These are phyloP conservation scores for Rhynchospora pubera DNA, from an alignment of 176 grass and related monocot species.

Conservation along the genomic window DNA sequence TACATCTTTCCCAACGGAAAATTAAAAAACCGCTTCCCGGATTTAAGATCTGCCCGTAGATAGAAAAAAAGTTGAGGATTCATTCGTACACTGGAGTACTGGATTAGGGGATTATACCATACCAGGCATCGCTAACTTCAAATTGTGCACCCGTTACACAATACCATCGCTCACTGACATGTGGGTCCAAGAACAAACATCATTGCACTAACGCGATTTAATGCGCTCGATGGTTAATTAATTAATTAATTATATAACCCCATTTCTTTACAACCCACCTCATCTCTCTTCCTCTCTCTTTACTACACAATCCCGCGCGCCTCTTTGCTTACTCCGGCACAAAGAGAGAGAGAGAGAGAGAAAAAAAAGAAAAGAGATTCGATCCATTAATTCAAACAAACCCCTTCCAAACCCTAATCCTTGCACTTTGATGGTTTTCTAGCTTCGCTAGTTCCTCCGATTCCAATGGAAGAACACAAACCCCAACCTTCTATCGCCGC, in stretches of 20 bases:
- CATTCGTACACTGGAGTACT: neutral
- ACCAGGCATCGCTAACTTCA: neutral
- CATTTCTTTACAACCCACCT: conserved; percentile 13
- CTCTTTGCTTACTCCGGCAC: neutral
- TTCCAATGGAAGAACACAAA: conserved; percentile 33
- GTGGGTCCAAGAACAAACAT: neutral
- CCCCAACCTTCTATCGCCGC: conserved; percentile 30
- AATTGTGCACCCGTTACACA: neutral
- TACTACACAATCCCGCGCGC: neutral
- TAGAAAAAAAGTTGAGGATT: neutral
- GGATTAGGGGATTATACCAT: neutral
- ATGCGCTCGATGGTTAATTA: neutral
- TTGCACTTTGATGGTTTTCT: conserved; percentile 32
- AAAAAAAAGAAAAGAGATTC: neutral
- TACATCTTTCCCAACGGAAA: neutral
- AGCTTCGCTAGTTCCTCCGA: conserved; percentile 7
- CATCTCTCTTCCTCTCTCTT: neutral
- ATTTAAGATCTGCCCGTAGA: neutral
- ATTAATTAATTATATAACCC: neutral
- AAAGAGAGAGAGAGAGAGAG: neutral
- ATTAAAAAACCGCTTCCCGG: conserved; percentile 2
- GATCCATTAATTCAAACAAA: conserved; percentile 22
- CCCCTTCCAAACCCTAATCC: conserved; percentile 7
- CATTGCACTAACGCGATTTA: neutral
- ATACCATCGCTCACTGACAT: neutral